Evolutionary conservation across 2,329 filamentous ascomycete species (phyloP).

Genomic region (Aspergillus candidus): DNA sequence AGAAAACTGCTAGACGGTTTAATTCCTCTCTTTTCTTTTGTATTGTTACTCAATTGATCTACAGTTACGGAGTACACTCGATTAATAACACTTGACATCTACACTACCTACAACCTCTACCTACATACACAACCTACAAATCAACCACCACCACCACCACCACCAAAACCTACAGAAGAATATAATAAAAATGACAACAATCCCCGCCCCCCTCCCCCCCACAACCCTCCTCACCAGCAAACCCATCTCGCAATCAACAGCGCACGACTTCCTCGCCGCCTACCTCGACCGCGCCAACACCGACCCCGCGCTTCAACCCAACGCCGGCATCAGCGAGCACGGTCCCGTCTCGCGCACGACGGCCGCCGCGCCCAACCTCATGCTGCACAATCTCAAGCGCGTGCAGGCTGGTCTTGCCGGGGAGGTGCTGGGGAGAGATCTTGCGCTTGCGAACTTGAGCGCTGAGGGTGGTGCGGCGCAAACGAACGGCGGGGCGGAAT

Average conservation of each 20-base stretch:
- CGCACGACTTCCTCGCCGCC: conserved; percentile 38
- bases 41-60: too few species aligned
- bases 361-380: conserved; percentile 36
- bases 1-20: background rate
- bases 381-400: conserved; percentile 41
- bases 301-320: conserved; percentile 40
- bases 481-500: conserved; percentile 21
- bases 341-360: conserved; percentile 39
- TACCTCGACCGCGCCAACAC: conserved; percentile 39
- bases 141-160: background rate
- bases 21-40: background rate
- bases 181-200: conserved; percentile 28
- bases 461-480: conserved; percentile 28
- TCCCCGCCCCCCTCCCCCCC: conserved; percentile 33
- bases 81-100: background rate
- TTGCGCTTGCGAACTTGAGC: conserved; percentile 32
- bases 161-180: conserved; percentile 1
- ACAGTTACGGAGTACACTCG: background rate
- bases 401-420: conserved; percentile 40
- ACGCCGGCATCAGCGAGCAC: conserved; percentile 39
- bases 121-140: too few species aligned
- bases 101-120: background rate
- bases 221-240: conserved; percentile 32
- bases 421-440: conserved; percentile 37
- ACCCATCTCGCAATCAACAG: conserved; percentile 33